Base-by-base conservation (phyloP, 164 flowering plant genomes). In the Dillenia turbinata region DNA sequence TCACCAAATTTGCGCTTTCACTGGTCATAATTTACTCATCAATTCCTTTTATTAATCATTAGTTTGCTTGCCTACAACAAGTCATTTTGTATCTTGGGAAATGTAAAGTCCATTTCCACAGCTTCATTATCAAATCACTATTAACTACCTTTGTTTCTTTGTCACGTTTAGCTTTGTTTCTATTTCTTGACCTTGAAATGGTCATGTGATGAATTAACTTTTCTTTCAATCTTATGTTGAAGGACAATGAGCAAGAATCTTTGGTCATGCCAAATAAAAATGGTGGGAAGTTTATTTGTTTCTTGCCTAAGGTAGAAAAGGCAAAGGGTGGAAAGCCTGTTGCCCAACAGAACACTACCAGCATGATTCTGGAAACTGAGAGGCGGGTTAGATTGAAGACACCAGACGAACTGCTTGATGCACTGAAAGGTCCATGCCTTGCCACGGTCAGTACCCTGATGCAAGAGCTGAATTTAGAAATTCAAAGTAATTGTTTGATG, bases 341-440 rank as follows among this genome's bases (percentile, higher is more conserved):
- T 44, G 9, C 62, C 59, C 95, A 77, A 60, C 79, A 73, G 45
- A 94, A 91, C 53, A 74, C 73, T 7, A 94, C 86, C 77, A 82
- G 79, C 74, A 64, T 88, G 85, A 80, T 94, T 62, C 64, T 94
- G 75, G 99, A 89, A 78, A 70, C 84, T 52, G 92, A 84, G 74
- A 81, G 78, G 66, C 77, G 61, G 49, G 52, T 80, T 56, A 87
- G 79, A 65, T 53, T 81, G 77, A 94, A 91, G 80, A 91, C 96
- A 24, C 97, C 97, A 54, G 99, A 94, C 80, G 95, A 91, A 74
- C 81, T 94, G 19, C 86, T 94, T 76, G 96, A 91, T 73, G 81
- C 66, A 24, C 64, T 91, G 33, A 84, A 84, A 71, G 96, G 80
- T 2, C 75, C 24, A 49, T 94, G 98, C 81, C 75, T 89, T 67